phyloP scores from a whole-genome alignment of 129 eudicot genomes.

The Pittosporum tobira region DNA sequence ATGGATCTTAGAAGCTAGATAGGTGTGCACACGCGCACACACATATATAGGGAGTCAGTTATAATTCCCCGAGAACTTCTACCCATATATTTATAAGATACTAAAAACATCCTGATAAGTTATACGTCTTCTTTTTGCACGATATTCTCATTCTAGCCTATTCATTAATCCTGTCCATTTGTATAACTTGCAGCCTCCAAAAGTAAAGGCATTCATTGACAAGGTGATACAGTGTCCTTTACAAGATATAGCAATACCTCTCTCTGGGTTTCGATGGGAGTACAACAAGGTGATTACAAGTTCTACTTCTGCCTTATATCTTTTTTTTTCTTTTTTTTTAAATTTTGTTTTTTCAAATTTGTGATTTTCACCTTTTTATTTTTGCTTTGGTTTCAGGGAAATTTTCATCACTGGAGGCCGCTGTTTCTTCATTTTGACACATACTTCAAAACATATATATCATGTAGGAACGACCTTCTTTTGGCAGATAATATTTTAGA shows the following conservation, averaged over 20 bases:
- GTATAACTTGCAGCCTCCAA: slow-evolving; percentile 81
- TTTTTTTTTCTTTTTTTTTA: too few species aligned
- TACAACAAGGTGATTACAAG: slow-evolving; percentile 65
- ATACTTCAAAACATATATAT: slow-evolving; percentile 74
- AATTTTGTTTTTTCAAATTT: not conserved
- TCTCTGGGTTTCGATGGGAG: slow-evolving; percentile 93
- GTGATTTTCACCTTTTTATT: slow-evolving; percentile 14
- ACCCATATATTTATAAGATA: too few species aligned
- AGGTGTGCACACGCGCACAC: too few species aligned
- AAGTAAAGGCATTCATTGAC: slow-evolving; percentile 73
- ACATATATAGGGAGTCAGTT: too few species aligned
- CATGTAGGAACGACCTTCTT: slow-evolving; percentile 74
- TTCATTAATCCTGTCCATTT: slow-evolving; percentile 6
- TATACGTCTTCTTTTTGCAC: too few species aligned
- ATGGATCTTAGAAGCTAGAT: too few species aligned
- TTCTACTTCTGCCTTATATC: slow-evolving; percentile 2
- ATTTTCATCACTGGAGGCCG: slow-evolving; percentile 98
- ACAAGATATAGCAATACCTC: slow-evolving; percentile 92
- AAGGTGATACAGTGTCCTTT: slow-evolving; percentile 90
- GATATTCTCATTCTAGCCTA: not conserved
- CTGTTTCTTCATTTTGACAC: slow-evolving; percentile 89
- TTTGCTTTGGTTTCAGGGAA: slow-evolving; percentile 53
- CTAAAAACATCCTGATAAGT: too few species aligned
- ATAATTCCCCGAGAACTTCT: too few species aligned
- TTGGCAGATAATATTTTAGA: slow-evolving; percentile 51